Evolutionary conservation across 768 basidiomycete species (phyloP).

Genomic region (Boletus sp.): DNA sequence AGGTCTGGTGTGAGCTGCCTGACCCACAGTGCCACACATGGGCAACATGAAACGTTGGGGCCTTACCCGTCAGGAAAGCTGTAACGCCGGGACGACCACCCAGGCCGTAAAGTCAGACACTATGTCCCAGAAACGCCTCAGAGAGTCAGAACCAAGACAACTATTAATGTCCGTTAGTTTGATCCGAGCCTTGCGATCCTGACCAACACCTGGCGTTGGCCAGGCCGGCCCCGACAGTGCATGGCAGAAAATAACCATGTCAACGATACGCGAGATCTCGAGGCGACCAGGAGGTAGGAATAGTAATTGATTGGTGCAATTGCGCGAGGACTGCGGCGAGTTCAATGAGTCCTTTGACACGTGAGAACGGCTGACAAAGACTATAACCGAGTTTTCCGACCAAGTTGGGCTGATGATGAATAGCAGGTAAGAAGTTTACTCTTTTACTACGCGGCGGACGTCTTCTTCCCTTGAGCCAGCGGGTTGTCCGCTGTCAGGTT

Average conservation of each 20-base stretch:
- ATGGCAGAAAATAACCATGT: background rate
- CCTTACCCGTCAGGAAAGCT: background rate
- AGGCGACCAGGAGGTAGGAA: background rate
- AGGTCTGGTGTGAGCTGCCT: background rate
- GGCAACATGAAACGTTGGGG: background rate
- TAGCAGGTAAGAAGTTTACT: conserved; percentile 8
- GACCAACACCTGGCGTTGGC: background rate
- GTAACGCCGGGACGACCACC: background rate
- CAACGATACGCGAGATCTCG: background rate
- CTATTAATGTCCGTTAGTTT: background rate
- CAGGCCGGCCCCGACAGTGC: background rate
- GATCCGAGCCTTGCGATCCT: conserved; percentile 4
- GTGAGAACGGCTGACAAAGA: conserved; percentile 3
- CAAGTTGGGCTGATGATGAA: too few relatives aligned
- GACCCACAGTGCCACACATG: background rate
- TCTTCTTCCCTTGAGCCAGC: conserved; percentile 1
- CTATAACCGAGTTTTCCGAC: too few relatives aligned
- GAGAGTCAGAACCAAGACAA: background rate
- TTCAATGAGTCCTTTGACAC: background rate
- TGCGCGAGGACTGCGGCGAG: conserved; percentile 8
- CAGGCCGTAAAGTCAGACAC: background rate
- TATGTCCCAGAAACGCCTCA: background rate
- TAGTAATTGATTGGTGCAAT: background rate
- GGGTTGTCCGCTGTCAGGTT: conserved; percentile 9
- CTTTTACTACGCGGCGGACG: conserved; percentile 1